These are phyloP conservation scores for Excoecaria cochinchinensis DNA, from an alignment of 345 rosid genomes.

Conservation along the genomic window DNA sequence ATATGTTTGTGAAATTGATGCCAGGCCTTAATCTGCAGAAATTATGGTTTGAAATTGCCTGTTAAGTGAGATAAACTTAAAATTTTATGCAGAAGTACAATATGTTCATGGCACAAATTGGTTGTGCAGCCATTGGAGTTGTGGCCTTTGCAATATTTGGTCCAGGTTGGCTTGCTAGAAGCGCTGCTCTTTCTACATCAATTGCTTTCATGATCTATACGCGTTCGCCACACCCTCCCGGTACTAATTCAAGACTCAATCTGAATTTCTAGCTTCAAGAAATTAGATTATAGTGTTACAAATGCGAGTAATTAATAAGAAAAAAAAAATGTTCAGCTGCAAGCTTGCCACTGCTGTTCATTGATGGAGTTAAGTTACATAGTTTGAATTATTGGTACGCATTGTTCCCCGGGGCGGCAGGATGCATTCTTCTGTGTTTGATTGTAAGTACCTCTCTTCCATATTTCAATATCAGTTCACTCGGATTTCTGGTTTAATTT, in stretches of 20 bases:
- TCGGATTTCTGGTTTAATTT: no score
- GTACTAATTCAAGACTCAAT: constrained; percentile 29
- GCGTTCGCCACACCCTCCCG: constrained; percentile 81
- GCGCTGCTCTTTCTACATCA: constrained; percentile 71
- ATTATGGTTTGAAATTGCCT: no score
- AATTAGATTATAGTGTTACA: no score
- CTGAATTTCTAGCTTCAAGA: neutral
- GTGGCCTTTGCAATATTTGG: constrained; percentile 67
- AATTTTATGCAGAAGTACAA: constrained; percentile 74
- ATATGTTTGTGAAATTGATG: no score
- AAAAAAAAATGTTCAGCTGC: constrained; percentile 52
- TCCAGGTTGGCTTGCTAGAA: constrained; percentile 86
- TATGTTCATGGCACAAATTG: constrained; percentile 86
- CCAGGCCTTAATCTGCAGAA: no score
- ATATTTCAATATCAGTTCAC: neutral
- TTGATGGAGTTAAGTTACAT: constrained; percentile 79
- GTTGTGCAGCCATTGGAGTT: constrained; percentile 90
- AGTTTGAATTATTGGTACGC: constrained; percentile 71
- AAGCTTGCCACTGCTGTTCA: constrained; percentile 84
- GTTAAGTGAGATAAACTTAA: neutral
- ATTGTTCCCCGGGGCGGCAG: constrained; percentile 85
- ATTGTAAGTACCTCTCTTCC: constrained; percentile 45
- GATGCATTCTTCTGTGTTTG: constrained; percentile 71
- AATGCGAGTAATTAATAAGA: no score
- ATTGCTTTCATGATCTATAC: constrained; percentile 79